Conservation (phyloP, 306 rosid species). For the Delonix regia region DNA sequence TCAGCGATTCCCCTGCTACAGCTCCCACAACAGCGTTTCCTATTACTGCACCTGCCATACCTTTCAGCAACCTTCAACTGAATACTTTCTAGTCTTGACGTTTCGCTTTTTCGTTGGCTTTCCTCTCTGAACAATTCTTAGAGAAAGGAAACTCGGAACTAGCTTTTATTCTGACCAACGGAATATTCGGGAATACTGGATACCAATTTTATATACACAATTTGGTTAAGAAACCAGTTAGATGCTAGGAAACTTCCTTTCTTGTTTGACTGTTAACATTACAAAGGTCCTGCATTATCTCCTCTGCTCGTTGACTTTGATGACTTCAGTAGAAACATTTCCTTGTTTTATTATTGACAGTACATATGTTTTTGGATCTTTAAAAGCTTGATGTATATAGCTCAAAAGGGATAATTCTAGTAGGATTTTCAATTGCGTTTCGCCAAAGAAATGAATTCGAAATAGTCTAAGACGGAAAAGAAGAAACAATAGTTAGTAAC, state of each 20-base stretch:
- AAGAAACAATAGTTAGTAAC: slow-evolving; percentile 15
- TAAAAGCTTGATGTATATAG: too few species aligned
- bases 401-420: not conserved
- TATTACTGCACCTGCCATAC: slow-evolving; percentile 15
- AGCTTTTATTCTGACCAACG: not conserved
- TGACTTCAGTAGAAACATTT: too few species aligned
- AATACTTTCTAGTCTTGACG: not conserved
- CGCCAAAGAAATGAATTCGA: not conserved
- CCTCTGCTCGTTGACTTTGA: too few species aligned
- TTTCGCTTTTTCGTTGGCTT: not conserved
- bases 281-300: too few species aligned
- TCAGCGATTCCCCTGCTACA: not conserved
- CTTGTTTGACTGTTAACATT: not conserved
- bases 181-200: not conserved
- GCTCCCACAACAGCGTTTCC: slow-evolving; percentile 33
- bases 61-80: not conserved
- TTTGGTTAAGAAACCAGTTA: not conserved
- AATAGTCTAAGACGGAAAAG: not conserved
- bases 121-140: not conserved
- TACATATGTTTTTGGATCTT: too few species aligned
- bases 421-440: not conserved
- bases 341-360: too few species aligned
- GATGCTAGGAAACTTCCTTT: not conserved
- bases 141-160: not conserved
- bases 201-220: not conserved